Conservation (phyloP, 2,329 filamentous ascomycete species). For the Aspergillus sp. region DNA sequence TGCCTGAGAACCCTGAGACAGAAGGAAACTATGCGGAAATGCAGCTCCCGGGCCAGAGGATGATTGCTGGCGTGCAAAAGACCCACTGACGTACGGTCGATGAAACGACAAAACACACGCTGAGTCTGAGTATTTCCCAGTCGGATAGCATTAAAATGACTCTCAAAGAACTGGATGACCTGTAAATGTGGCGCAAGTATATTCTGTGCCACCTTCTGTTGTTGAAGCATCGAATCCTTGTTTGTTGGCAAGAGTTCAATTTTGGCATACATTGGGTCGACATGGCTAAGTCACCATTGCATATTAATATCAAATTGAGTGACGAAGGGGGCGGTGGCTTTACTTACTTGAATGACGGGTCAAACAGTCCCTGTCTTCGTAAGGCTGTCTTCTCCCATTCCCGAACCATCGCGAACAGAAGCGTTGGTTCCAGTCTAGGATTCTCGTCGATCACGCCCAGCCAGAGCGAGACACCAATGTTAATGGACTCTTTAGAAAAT, state of each 20-base stretch:
- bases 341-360: slow-evolving; percentile 62
- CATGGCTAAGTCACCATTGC: slow-evolving; percentile 51
- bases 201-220: slow-evolving; percentile 77
- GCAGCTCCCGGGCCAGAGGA: slow-evolving; percentile 86
- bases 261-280: slow-evolving; percentile 85
- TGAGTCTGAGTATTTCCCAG: slow-evolving; percentile 80
- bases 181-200: slow-evolving; percentile 82
- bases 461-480: slow-evolving; percentile 93
- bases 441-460: slow-evolving; percentile 97
- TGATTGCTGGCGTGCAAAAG: slow-evolving; percentile 71
- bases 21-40: slow-evolving; percentile 84
- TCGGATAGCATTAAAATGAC: slow-evolving; percentile 92
- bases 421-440: slow-evolving; percentile 77
- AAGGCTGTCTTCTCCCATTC: slow-evolving; percentile 87
- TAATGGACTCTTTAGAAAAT: slow-evolving; percentile 93
- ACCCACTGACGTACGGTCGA: slow-evolving; percentile 75
- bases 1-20: slow-evolving; percentile 74
- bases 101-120: slow-evolving; percentile 75
- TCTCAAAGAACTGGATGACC: slow-evolving; percentile 83
- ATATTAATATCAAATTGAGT: slow-evolving; percentile 3
- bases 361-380: slow-evolving; percentile 78
- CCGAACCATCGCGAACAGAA: slow-evolving; percentile 82
- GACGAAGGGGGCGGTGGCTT: not conserved
- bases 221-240: slow-evolving; percentile 68
- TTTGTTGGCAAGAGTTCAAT: slow-evolving; percentile 94